Conservation (phyloP, 1,139 yeast species). For the Pneumocystis murina region DNA sequence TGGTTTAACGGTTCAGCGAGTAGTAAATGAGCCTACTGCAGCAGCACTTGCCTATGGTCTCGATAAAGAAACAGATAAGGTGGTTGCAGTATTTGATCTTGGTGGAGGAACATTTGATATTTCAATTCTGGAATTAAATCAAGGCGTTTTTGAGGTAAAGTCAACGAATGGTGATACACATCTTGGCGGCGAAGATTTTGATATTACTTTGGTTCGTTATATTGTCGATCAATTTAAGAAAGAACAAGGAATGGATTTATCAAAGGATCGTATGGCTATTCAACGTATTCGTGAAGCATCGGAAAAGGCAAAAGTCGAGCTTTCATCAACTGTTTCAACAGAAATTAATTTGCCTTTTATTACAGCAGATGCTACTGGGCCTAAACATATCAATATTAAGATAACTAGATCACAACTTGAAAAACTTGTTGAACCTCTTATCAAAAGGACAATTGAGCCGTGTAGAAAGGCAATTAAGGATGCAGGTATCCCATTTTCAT, state of each 20-base stretch:
- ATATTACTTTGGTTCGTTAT: constrained; percentile 74
- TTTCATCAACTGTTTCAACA: constrained; percentile 84
- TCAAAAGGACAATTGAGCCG: constrained; percentile 90
- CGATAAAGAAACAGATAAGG: constrained; percentile 61
- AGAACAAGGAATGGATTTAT: constrained; percentile 78
- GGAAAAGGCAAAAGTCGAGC: constrained; percentile 97
- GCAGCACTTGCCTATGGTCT: constrained; percentile 97
- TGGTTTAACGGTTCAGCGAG: constrained; percentile 90
- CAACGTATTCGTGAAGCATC: constrained; percentile 99
- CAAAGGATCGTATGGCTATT: constrained; percentile 92
- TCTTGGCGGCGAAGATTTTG: constrained; percentile 81
- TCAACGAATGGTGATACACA: constrained; percentile 85
- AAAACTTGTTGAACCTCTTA: constrained; percentile 73
- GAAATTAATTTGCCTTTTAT: constrained; percentile 95
- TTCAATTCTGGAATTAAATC: constrained; percentile 70
- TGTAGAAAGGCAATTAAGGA: constrained; percentile 97
- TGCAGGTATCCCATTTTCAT: constrained; percentile 73
- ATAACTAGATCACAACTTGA: constrained; percentile 88
- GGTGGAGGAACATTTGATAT: constrained; percentile 88
- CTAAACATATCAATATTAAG: constrained; percentile 94
- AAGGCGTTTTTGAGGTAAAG: constrained; percentile 78
- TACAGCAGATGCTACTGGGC: constrained; percentile 89
- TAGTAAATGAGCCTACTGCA: constrained; percentile 97
- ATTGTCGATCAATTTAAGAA: constrained; percentile 85
- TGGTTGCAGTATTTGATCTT: constrained; percentile 71